Evolutionary conservation across 23 red algal genomes (phyloP), one percentile per base, ranked within the genome.

Genomic region (Chondrus crispus): DNA sequence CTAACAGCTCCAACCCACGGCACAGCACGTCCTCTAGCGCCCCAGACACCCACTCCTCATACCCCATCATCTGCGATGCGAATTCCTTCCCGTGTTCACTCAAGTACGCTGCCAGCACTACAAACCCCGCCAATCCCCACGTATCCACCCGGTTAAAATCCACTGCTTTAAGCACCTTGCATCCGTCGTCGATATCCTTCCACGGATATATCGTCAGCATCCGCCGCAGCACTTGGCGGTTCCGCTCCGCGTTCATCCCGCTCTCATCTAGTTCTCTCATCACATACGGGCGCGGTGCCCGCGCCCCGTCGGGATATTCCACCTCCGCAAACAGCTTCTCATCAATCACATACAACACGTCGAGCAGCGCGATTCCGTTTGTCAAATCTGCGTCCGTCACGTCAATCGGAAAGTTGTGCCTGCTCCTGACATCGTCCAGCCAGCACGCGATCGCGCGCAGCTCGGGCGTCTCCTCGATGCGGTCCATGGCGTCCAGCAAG

Each of bases 401-500:
- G 5, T 55, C 55, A 22, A 79, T 32, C 11, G 8, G 11, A 33
- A 60, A 29, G 46, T 70, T 37, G 46, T 80, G 72, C 12, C 87
- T 26, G 18, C 46, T 57, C 3, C 87, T 40, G 48, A 90, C 30
- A 22, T 79, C 87, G 49, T 90, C 87, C 87, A 90, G 24, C 87
- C 87, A 90, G 11, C 41, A 62, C 69, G 73, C 72, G 40, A 90
- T 90, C 32, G 87, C 87, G 35, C 73, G 69, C 28, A 90, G 37
- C 54, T 90, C 87, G 53, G 71, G 44, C 8, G 62, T 55, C 2
- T 63, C 72, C 71, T 81, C 87, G 24, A 90, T 69, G 4, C 87
- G 87, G 29, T 90, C 87, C 87, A 80, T 90, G 5, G 87, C 87
- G 52, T 90, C 87, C 49, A 90, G n/a, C 45, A 90, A 49, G 19